Base-by-base conservation (phyloP, 805 yeast genomes). In the Pichia sporocuriosa region DNA sequence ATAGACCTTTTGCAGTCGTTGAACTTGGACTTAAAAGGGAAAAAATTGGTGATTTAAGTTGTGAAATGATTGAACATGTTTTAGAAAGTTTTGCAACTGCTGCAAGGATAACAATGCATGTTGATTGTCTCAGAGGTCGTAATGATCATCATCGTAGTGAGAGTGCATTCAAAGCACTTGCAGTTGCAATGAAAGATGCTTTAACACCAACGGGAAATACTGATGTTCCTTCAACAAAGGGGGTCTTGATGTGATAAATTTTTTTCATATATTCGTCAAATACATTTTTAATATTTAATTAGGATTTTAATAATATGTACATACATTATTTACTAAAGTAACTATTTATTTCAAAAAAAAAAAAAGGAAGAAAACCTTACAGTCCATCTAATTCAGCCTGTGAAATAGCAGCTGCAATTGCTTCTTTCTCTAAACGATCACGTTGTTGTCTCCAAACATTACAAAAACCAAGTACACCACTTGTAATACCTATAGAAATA, bases 61-160 rank as follows among this genome's bases (percentile, higher is more conserved):
- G 93, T 56, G 98, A 93, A 66, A 93, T 93, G 98, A 83, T 93
- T 49, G 97, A 97, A n/a, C 98, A 93, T 62, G 89, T 93, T 36
- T 60, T 93, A 47, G 95, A 88, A 62, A 82, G 95, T 53, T 93
- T 93, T 68, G 96, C 97, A 3, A 86, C 84, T 55, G 85, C 84
- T 31, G 96, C 97, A 1, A 82, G 83, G 46, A 73, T 93, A 41
- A 93, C 98, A 1, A 57, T 93, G 56, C 98, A 93, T 57, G 96
- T 93, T 27, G 98, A 93, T 64, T 86, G 96, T 61, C 58, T 93
- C 44, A 72, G 97, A 51, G 98, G 98, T 1, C 77, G 76, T 61
- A 93, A 93, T 62, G 98, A 93, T 63, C 98, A 93, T 63, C 98
- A 93, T 66, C 71, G 96, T 49, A 85, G 96, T 32, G 98, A 93